Evolutionary conservation across 1,284 basidiomycete genomes (phyloP).

Genomic region (Apiotrichum porosum): DNA sequence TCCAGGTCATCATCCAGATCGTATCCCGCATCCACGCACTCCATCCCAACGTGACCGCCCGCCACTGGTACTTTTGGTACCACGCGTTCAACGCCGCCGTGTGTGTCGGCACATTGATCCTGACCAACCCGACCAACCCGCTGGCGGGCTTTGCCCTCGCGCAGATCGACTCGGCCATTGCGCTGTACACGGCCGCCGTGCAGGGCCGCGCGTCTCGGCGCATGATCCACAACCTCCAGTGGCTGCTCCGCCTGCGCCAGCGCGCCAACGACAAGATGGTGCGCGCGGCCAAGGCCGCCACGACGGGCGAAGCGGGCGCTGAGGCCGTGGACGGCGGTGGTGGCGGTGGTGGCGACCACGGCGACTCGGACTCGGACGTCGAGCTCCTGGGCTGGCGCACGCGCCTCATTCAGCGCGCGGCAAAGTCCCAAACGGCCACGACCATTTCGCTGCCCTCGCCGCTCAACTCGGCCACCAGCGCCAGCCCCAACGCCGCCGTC

Average conservation of each 20-base stretch:
- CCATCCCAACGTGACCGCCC: slow-evolving; percentile 23
- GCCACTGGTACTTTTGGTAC: slow-evolving; percentile 32
- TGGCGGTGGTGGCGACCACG: background rate
- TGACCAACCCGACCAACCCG: slow-evolving; percentile 8
- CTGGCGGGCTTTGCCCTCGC: slow-evolving; percentile 11
- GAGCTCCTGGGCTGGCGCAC: slow-evolving; percentile 31
- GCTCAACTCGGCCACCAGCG: background rate
- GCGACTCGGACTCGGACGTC: slow-evolving; percentile 10
- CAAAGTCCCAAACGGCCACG: slow-evolving; percentile 5
- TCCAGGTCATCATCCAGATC: slow-evolving; percentile 29
- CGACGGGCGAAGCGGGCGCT: background rate
- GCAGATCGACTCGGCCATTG: slow-evolving; percentile 18
- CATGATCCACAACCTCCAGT: slow-evolving; percentile 20
- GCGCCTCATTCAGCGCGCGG: slow-evolving; percentile 20
- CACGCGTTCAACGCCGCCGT: slow-evolving; percentile 32
- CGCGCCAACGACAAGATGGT: slow-evolving; percentile 7
- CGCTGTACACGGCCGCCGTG: slow-evolving; percentile 13
- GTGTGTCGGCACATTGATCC: slow-evolving; percentile 18
- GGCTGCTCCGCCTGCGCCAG: slow-evolving; percentile 21
- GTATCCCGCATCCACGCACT: slow-evolving; percentile 17
- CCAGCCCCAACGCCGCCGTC: background rate
- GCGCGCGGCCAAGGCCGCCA: too few relatives aligned
- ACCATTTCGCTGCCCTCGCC: slow-evolving; percentile 16
- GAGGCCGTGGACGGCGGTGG: background rate
- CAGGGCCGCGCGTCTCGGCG: slow-evolving; percentile 9